A percentile compares a stretch with the other conserved stretches of the same genome.
phyloP scores from a whole-genome alignment of 441 rosid species.

The Brassica balearica region DNA sequence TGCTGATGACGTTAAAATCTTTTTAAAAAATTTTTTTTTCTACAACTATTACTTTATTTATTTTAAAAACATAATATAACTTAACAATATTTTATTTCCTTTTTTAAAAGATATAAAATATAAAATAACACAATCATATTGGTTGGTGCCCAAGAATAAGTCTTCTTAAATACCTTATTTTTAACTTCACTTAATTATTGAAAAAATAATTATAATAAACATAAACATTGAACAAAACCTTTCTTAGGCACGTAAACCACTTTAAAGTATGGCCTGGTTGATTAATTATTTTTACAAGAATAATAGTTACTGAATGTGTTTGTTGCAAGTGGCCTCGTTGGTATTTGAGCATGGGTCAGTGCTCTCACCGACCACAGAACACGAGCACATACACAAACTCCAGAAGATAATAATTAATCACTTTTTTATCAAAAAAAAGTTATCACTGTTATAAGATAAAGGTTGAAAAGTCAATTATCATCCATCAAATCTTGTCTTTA shows the following conservation, averaged over 20 bases:
- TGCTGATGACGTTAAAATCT: no score
- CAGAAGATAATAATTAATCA: no score
- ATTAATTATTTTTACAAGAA: neutral
- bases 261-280: neutral
- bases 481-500: no score
- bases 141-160: no score
- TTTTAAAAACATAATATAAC: no score
- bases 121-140: no score
- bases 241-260: neutral
- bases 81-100: no score
- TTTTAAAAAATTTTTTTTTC: no score
- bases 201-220: neutral
- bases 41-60: no score
- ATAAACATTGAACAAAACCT: neutral
- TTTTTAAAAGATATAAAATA: no score
- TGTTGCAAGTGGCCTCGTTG: conserved; percentile 15
- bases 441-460: no score
- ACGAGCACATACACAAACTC: conserved; percentile 11
- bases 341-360: conserved; percentile 18
- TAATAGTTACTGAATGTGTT: neutral
- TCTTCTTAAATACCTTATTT: neutral
- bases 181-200: neutral
- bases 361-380: neutral
- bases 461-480: no score
- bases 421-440: neutral